Base-by-base conservation (phyloP, 192 early-diverging fungal genomes). In the Helicostylum pulchrum region DNA sequence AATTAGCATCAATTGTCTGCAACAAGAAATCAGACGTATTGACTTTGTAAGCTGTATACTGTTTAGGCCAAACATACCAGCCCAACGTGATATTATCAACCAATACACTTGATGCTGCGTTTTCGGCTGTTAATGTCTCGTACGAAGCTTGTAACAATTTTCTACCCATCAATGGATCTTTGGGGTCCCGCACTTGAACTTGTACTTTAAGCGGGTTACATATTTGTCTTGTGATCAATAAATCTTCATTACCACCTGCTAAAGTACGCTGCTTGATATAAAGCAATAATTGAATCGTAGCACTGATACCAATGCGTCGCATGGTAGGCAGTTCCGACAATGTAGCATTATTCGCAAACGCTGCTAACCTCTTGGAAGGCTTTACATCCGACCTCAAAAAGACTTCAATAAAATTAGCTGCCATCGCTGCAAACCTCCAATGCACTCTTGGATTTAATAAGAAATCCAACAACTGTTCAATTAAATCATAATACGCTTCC, bases 371-470 rank as follows among this genome's bases (percentile, higher is more conserved):
- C 2, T 75, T 64, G 8, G 84, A 80, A 5, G 85, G 77, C 43
- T 54, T 53, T 5, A 87, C 76, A 23, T 92, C 82, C 0, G 85
- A 76, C 14, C 87, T 76, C 59, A 89, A 74, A 17, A 87, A 73
- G 20, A 90, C 68, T 52, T 95, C 91, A 7, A 97, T 71, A 49
- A 94, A 90, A 54, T 86, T 91, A 50, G 89, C 81, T 6, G 88
- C 80, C 83, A 95, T 91, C 2, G 85, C 80, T 0, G 84, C 80
- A 77, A 92, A 92, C 11, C 92, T 84, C 92, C 94, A 93, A 32
- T 93, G 94, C 0, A 92, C 71, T 8, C 78, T 78, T 2, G 80
- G 74, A 46, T 84, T 78, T 44, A 83, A 76, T 21, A 88, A 65
- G 39, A 91, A 67, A 14, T 76, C 80, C 14, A 90, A 76, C 61